These are phyloP conservation scores for Nemania sp. DNA, from an alignment of 2,329 filamentous ascomycete genomes.

Conservation along the genomic window DNA sequence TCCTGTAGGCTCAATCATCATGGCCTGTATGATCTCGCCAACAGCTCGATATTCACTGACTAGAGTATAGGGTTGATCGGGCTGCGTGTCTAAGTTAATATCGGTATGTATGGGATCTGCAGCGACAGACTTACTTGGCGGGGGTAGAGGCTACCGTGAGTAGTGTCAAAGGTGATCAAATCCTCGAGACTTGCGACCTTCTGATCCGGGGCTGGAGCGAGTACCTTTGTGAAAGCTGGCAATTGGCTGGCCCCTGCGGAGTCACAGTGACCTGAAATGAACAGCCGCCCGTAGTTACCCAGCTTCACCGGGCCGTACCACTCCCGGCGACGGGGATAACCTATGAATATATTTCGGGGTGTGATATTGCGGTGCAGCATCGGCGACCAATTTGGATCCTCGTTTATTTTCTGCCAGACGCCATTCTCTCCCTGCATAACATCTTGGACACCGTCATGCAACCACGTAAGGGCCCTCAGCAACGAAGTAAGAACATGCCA, in stretches of 20 bases:
- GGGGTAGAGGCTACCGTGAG: conserved; percentile 43
- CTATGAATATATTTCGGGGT: conserved; percentile 64
- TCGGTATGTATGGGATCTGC: neutral
- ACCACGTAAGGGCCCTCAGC: conserved; percentile 62
- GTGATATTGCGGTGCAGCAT: conserved; percentile 63
- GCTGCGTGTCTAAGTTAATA: conserved; percentile 40
- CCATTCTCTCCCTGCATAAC: conserved; percentile 36
- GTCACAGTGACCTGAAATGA: conserved; percentile 55
- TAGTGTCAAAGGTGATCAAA: conserved; percentile 38
- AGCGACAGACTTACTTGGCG: conserved; percentile 41
- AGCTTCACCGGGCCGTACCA: conserved; percentile 67
- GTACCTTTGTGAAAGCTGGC: conserved; percentile 38
- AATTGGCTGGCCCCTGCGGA: conserved; percentile 23
- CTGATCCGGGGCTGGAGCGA: conserved; percentile 44
- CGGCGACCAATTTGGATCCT: conserved; percentile 61
- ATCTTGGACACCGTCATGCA: conserved; percentile 61
- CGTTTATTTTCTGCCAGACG: conserved; percentile 26
- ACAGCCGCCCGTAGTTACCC: conserved; percentile 59
- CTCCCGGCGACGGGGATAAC: conserved; percentile 60
- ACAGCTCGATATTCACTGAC: conserved; percentile 50
- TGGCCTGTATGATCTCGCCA: conserved; percentile 48
- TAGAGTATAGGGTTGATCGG: conserved; percentile 49
- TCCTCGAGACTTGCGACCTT: conserved; percentile 33
- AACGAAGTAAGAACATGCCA: conserved; percentile 67
- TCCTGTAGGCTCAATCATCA: conserved; percentile 48